Conservation (phyloP, 495 filamentous ascomycete genomes). For the Aspergillus sclerotioniger region DNA sequence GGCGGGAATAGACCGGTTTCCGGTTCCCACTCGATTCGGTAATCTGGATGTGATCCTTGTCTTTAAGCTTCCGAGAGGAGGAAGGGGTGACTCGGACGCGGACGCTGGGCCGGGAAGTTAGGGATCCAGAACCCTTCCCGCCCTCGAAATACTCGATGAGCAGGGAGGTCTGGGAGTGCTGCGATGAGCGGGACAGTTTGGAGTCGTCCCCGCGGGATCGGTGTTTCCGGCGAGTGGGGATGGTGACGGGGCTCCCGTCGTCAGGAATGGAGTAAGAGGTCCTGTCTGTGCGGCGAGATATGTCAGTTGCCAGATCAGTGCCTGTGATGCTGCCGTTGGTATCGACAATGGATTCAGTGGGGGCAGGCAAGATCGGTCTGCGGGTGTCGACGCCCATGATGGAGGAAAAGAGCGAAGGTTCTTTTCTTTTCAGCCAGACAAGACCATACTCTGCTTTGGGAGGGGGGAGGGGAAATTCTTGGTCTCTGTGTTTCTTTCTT, state of each 20-base stretch:
- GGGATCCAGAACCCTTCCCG: slow-evolving; percentile 62
- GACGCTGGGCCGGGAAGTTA: slow-evolving; percentile 78
- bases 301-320: slow-evolving; percentile 74
- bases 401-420: slow-evolving; percentile 18
- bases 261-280: slow-evolving; percentile 89
- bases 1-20: slow-evolving; percentile 63
- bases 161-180: slow-evolving; percentile 82
- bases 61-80: slow-evolving; percentile 51
- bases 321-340: slow-evolving; percentile 56
- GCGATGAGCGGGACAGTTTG: slow-evolving; percentile 48
- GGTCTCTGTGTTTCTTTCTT: too few species aligned
- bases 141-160: slow-evolving; percentile 98
- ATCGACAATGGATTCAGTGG: slow-evolving; percentile 73
- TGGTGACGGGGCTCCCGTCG: slow-evolving; percentile 91
- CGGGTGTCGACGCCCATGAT: slow-evolving; percentile 72
- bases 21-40: slow-evolving; percentile 68
- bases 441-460: slow-evolving; percentile 32
- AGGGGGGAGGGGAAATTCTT: not conserved
- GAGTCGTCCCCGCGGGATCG: slow-evolving; percentile 51
- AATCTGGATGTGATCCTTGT: slow-evolving; percentile 76
- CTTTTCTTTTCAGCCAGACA: slow-evolving; percentile 29
- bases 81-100: slow-evolving; percentile 92
- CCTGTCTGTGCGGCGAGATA: slow-evolving; percentile 76
- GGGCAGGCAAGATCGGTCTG: slow-evolving; percentile 70
- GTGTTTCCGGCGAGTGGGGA: slow-evolving; percentile 67